phyloP scores from a whole-genome alignment of 73 alveolate species.

The Durusdinium trenchii region DNA sequence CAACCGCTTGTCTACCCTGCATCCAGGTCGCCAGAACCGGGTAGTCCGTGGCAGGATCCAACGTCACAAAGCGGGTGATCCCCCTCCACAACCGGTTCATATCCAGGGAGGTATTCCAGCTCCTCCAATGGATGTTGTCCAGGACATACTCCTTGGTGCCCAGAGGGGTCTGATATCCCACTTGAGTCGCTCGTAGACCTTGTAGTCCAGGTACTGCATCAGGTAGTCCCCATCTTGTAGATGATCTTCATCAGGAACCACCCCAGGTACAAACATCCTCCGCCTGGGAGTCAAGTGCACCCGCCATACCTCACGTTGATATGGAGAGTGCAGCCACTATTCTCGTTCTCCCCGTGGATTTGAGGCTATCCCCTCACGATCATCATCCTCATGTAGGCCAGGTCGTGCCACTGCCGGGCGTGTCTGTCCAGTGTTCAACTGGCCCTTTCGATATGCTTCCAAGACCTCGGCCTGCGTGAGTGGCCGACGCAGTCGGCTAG shows the following conservation, averaged over 20 bases:
- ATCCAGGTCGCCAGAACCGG: background rate
- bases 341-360: background rate
- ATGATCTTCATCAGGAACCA: background rate
- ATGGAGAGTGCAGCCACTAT: background rate
- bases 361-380: background rate
- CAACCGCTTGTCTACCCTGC: background rate
- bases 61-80: background rate
- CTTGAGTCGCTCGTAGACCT: background rate
- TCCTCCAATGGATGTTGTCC: background rate
- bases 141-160: background rate
- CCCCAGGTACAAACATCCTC: background rate
- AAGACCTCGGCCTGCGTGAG: too few species aligned
- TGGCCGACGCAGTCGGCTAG: too few species aligned
- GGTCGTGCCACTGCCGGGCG: too few species aligned
- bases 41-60: background rate
- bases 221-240: background rate
- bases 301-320: background rate
- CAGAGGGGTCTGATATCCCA: background rate
- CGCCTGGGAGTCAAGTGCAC: background rate
- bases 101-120: background rate
- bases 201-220: background rate
- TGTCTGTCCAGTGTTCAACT: too few species aligned
- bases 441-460: too few species aligned
- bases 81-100: background rate
- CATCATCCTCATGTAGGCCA: too few species aligned